These are phyloP conservation scores for Cordyceps tenuipes DNA, from an alignment of 2,329 filamentous ascomycete genomes.

Conservation along the genomic window DNA sequence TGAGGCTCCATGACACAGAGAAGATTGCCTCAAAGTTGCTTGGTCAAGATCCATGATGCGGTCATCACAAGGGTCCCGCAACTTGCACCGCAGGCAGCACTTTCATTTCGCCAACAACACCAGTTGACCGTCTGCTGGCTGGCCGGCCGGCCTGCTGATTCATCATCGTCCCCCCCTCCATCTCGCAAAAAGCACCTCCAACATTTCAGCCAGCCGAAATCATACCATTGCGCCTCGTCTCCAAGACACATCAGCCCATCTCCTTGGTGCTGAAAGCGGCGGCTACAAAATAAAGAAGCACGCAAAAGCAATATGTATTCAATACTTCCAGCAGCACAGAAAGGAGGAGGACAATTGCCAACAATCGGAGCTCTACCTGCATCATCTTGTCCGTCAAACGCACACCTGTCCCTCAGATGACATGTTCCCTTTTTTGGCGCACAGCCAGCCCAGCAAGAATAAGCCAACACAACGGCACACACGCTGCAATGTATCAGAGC, in stretches of 20 bases:
- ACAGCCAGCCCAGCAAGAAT: neutral
- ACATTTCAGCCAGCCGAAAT: neutral
- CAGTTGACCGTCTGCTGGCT: too few species aligned
- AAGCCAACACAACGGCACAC: neutral
- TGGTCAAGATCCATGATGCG: neutral
- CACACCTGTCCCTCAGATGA: neutral
- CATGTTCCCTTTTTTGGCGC: neutral
- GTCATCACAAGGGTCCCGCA: neutral
- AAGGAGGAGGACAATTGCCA: neutral
- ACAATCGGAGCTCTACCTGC: neutral
- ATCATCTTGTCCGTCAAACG: neutral
- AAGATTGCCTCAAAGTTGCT: neutral
- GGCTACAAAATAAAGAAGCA: neutral
- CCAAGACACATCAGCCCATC: slow-evolving; percentile 2
- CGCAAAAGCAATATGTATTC: neutral
- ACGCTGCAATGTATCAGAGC: neutral
- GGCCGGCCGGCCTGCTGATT: too few species aligned
- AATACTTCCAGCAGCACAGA: neutral
- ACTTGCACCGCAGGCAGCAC: neutral
- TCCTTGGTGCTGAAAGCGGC: neutral
- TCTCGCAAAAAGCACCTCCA: neutral
- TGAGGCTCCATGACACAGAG: neutral
- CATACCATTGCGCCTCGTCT: neutral
- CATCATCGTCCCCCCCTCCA: neutral
- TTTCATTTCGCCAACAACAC: neutral